Conservation (phyloP, 176 grass and related monocot species). For the Lolium rigidum region DNA sequence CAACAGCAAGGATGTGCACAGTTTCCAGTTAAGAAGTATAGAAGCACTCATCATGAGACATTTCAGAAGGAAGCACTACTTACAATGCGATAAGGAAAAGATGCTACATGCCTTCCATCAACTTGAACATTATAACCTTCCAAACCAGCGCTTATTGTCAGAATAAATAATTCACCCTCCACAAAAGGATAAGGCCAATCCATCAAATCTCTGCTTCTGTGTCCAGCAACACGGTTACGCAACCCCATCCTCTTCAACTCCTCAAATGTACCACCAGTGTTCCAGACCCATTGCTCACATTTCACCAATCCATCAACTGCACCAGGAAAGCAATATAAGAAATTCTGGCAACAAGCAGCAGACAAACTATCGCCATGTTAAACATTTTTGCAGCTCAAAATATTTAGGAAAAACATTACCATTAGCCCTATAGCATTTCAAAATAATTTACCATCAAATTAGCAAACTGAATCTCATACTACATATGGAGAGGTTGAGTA, state of each 20-base stretch:
- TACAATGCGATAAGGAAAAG: constrained; percentile 74
- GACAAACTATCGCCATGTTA: not conserved
- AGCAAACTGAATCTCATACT: not conserved
- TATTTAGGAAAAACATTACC: not conserved
- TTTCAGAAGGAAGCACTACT: constrained; percentile 42
- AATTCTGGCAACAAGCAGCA: not conserved
- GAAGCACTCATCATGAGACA: not conserved
- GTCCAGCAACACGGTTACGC: constrained; percentile 40
- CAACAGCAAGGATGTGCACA: not conserved
- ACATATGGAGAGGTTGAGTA: not conserved
- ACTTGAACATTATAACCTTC: constrained; percentile 81
- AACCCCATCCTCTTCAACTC: constrained; percentile 54
- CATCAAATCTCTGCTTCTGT: constrained; percentile 42
- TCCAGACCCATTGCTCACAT: constrained; percentile 70
- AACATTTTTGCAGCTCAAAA: constrained; percentile 6
- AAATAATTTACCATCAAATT: constrained; percentile 9
- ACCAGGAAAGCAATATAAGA: constrained; percentile 40
- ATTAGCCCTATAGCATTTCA: constrained; percentile 6
- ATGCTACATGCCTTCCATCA: constrained; percentile 78
- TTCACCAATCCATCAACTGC: constrained; percentile 78
- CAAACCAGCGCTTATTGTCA: constrained; percentile 65
- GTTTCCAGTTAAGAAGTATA: not conserved
- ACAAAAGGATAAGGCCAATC: constrained; percentile 74
- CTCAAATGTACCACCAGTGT: constrained; percentile 23
- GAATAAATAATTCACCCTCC: constrained; percentile 67